A percentile compares a stretch with the other conserved stretches of the same genome.
phyloP scores from a whole-genome alignment of 805 yeast species.

The Schwanniomyces polymorphus region DNA sequence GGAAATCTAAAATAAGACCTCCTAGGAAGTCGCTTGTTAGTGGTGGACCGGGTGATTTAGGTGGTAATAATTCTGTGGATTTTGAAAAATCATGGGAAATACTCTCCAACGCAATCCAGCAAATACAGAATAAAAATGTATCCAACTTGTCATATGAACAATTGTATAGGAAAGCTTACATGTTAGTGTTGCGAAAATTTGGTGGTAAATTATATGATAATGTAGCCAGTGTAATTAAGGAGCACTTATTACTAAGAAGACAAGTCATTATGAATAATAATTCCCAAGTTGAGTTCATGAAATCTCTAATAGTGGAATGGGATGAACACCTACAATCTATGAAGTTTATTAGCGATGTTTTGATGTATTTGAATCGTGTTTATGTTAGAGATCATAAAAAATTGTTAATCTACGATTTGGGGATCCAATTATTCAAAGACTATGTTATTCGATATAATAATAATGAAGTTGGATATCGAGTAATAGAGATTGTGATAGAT shows the following conservation, averaged over 20 bases:
- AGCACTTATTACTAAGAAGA: conserved; percentile 39
- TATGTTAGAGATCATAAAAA: conserved; percentile 70
- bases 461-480: conserved; percentile 49
- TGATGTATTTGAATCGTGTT: conserved; percentile 85
- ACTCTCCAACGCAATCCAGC: conserved; percentile 64
- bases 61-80: conserved; percentile 39
- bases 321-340: conserved; percentile 68
- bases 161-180: conserved; percentile 76
- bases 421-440: conserved; percentile 66
- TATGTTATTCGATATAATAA: conserved; percentile 52
- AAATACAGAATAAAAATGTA: conserved; percentile 72
- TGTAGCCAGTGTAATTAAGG: conserved; percentile 48
- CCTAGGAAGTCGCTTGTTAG: conserved; percentile 48
- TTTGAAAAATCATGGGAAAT: conserved; percentile 68
- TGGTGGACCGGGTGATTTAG: conserved; percentile 16
- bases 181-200: conserved; percentile 66
- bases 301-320: conserved; percentile 53
- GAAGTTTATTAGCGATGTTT: conserved; percentile 78
- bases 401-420: conserved; percentile 70
- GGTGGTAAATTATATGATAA: conserved; percentile 67
- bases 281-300: conserved; percentile 26
- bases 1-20: conserved; percentile 63
- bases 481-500: conserved; percentile 50
- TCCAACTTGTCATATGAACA: conserved; percentile 78
- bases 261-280: conserved; percentile 15